Evolutionary conservation across 2,329 filamentous ascomycete species (phyloP).

Genomic region (Mycocentrospora acerina): DNA sequence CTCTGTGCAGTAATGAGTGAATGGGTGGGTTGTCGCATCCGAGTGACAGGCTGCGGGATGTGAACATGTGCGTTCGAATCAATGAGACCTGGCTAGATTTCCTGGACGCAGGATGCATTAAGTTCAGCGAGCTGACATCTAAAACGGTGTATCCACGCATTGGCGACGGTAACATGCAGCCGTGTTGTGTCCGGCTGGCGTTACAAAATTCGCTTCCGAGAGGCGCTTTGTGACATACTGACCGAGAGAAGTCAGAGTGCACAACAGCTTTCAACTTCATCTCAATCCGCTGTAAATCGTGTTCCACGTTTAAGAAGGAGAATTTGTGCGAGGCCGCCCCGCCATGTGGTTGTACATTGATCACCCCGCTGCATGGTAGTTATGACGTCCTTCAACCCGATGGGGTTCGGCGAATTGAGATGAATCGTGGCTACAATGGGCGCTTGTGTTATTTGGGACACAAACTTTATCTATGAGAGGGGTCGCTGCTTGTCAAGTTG

Average conservation of each 20-base stretch:
- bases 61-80: too few species aligned
- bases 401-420: too few species aligned
- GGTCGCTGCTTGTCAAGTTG: too few species aligned
- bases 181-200: slow-evolving; percentile 15
- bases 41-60: too few species aligned
- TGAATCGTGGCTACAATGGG: too few species aligned
- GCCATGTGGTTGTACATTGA: slow-evolving; percentile 9
- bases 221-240: slow-evolving; percentile 30
- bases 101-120: slow-evolving; percentile 9
- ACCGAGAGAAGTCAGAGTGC: slow-evolving; percentile 17
- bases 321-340: slow-evolving; percentile 18
- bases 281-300: too few species aligned
- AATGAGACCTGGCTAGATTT: background rate
- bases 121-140: slow-evolving; percentile 6
- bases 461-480: too few species aligned
- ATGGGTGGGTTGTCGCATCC: too few species aligned
- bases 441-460: too few species aligned
- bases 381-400: too few species aligned
- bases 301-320: slow-evolving; percentile 22
- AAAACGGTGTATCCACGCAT: slow-evolving; percentile 20
- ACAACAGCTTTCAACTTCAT: too few species aligned
- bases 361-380: slow-evolving; percentile 16
- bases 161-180: slow-evolving; percentile 10
- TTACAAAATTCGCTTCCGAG: slow-evolving; percentile 21
- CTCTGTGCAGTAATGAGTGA: slow-evolving; percentile 15